These are phyloP conservation scores for Exophiala bonariae DNA, from an alignment of 2,329 filamentous ascomycete species.

Conservation along the genomic window DNA sequence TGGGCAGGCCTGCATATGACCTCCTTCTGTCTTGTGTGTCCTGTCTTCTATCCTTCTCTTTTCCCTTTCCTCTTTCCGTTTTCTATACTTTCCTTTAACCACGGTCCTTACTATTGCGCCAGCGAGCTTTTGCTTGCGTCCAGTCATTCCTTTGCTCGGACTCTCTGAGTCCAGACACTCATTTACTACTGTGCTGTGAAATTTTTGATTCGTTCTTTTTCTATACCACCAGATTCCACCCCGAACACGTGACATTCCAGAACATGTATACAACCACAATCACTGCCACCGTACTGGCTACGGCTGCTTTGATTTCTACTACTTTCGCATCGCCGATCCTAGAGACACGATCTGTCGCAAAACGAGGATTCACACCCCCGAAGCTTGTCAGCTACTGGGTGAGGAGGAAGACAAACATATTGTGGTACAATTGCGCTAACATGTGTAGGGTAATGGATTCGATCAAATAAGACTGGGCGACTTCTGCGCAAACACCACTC, in stretches of 20 bases:
- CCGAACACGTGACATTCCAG: not conserved
- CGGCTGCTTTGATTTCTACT: constrained; percentile 23
- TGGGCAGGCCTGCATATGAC: constrained; percentile 15
- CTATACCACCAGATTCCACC: constrained; percentile 12
- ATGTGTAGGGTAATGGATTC: constrained; percentile 51
- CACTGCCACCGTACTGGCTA: constrained; percentile 24
- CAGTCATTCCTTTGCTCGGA: constrained; percentile 25
- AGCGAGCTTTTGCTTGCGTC: constrained; percentile 25
- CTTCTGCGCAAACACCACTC: constrained; percentile 51
- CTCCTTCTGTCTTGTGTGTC: constrained; percentile 18
- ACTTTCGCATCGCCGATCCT: constrained; percentile 37
- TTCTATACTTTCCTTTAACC: constrained; percentile 10
- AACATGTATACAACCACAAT: constrained; percentile 21
- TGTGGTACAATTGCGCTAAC: too few species aligned
- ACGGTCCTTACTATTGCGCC: constrained; percentile 16
- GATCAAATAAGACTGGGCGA: constrained; percentile 49
- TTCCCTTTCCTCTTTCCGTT: constrained; percentile 13
- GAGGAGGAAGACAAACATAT: constrained; percentile 14
- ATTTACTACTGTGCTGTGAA: constrained; percentile 8
- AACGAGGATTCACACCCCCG: constrained; percentile 12
- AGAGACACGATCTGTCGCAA: constrained; percentile 32
- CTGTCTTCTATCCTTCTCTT: constrained; percentile 14
- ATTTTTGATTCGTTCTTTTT: constrained; percentile 11
- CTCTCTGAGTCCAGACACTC: constrained; percentile 22
- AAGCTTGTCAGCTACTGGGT: constrained; percentile 58